Evolutionary conservation across 768 basidiomycete species (phyloP), one percentile per base, ranked within the genome.

Genomic region (Xanthoconium stramineum): DNA sequence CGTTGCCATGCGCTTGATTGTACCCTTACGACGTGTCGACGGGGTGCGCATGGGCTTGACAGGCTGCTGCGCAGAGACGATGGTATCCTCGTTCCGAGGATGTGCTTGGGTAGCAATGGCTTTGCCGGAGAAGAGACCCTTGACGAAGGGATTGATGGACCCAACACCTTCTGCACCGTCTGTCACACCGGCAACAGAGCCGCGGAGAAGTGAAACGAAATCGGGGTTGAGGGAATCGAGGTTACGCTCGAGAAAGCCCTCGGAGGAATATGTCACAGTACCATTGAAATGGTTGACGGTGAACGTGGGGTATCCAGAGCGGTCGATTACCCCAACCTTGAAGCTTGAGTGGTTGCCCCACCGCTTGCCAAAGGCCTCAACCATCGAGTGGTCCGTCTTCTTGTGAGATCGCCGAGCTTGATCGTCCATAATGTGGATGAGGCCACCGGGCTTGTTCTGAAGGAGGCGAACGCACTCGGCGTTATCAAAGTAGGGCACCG

Each of bases 361-460:
- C 1, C 96, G 83, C 72, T 98, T 98, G 46, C 82, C 78, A 67
- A 98, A 93, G 0, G 95, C 92, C 64, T 97, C 94, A 10, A 95
- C 84, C 93, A 98, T 97, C 0, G 89, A 91, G 52, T 88, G 82
- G 64, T 96, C 93, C 3, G 88, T 95, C 83, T 95, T 94, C 75
- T 94, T 95, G 56, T 84, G 87, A 54, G 83, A 81, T 38, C 90
- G 80, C 13, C 89, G 81, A 1, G 94, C 90, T 71, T 97, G 94
- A 67, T 98, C 96, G 67, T 98, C 95, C 89, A 98, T 92, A 71
- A 98, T 98, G 65, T 96, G 93, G 51, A 98, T 85, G 33, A 99
- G 77, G 2, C 97, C 97, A 11, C 94, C 95, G 4, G 52, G 52
- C 37, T 47, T 53, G 36, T 53, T 46, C 15, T 53, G 52, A 3